Base-by-base conservation (phyloP, 2,329 filamentous ascomycete genomes). In the Colletotrichum sublineola region DNA sequence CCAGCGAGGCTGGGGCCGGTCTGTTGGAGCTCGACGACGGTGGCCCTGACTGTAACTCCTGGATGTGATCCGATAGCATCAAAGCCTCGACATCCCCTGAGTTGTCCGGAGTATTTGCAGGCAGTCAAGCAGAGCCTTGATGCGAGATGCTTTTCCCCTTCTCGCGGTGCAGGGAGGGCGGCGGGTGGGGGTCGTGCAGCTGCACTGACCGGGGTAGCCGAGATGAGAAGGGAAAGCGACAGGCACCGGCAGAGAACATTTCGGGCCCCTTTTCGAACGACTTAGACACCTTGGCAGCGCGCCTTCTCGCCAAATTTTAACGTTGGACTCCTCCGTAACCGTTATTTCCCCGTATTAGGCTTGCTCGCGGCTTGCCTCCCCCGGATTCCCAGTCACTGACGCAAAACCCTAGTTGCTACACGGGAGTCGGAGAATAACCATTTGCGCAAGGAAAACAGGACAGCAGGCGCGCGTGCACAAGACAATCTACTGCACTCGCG, bases 11-110 rank as follows among this genome's bases (percentile, higher is more conserved):
- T 46, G 29, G 18, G 38, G 31, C 15, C 18, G 29, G 8, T n/a
- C 20, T n/a, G 29, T 33, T 48, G 31, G 29, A 48, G 31, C 11
- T 40, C n/a, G 58, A 33, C 29, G n/a, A 24, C 58, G 11, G 40
- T 44, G 48, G 42, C 58, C 42, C 31, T 48, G 58, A 11, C 18
- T 62, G n/a, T 48, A 8, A 44, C 31, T 36, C 56, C 57, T 48
- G 58, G 42, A 48, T 42, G 58, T 38, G 58, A 48, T 48, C 68
- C 58, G 65, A 63, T 71, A 71, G 65, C 38, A 65, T 46, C 65
- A 40, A 71, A 71, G 64, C 57, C 63, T 71, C 69, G 58, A n/a
- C 36, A 36, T 40, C 69, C 69, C 69, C 58, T 68, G 69, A 60
- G 42, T 44, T 55, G 48, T 50, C 57, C 38, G n/a, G 56, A 63